Conservation (phyloP, 2,329 filamentous ascomycete species). For the Trichophyton rubrum region DNA sequence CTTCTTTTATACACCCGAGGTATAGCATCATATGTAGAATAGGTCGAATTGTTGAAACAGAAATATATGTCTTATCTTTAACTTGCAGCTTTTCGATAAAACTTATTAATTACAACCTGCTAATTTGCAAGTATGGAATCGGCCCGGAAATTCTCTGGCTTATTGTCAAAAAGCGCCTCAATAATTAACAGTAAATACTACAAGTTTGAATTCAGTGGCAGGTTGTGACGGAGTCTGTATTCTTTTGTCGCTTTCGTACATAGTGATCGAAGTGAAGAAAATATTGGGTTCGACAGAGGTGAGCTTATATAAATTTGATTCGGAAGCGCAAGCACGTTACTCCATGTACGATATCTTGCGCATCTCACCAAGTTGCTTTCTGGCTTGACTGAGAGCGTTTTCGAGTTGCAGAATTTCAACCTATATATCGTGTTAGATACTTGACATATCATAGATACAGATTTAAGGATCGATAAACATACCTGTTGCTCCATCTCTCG, state of each 20-base stretch:
- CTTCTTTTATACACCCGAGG: background rate
- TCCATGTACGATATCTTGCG: conserved; percentile 91
- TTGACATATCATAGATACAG: conserved; percentile 6
- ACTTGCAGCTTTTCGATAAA: background rate
- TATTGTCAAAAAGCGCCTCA: too few relatives aligned
- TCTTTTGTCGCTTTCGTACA: background rate
- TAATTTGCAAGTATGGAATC: too few relatives aligned
- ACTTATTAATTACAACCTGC: background rate
- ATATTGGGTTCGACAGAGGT: background rate
- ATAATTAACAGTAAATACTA: background rate
- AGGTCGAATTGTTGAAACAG: conserved; percentile 2
- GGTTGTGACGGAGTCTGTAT: background rate
- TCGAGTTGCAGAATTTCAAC: conserved; percentile 96
- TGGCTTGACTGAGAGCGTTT: conserved; percentile 66
- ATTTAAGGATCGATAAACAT: conserved; percentile 21
- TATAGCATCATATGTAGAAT: conserved; percentile 1
- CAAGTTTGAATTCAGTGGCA: background rate
- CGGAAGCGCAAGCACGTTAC: conserved; percentile 30
- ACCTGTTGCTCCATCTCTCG: conserved; percentile 99
- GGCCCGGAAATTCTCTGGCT: too few relatives aligned
- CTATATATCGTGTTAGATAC: conserved; percentile 34
- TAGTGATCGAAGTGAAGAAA: background rate
- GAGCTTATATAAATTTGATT: background rate
- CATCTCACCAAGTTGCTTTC: conserved; percentile 87
- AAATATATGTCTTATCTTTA: background rate